Evolutionary conservation across 495 filamentous ascomycete genomes (phyloP).

Genomic region (Penicillium lividum): DNA sequence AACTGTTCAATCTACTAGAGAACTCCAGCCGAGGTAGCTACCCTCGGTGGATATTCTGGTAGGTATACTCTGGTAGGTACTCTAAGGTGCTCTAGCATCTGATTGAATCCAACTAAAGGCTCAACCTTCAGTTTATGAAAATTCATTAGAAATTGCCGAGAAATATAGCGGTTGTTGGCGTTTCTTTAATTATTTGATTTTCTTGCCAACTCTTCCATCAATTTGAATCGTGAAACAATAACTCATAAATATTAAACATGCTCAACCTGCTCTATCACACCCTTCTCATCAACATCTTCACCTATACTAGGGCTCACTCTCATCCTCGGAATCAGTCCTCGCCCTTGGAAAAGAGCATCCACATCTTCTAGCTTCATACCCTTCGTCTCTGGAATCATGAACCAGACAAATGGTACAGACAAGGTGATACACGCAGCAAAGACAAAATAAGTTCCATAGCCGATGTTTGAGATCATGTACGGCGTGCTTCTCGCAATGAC

Average conservation of each 20-base stretch:
- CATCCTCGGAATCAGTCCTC: constrained; percentile 1
- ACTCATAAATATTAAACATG: constrained; percentile 5
- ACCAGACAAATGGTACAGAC: constrained; percentile 51
- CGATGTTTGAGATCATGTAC: constrained; percentile 38
- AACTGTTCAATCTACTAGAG: too few species aligned
- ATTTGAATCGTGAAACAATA: neutral
- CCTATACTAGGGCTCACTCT: neutral
- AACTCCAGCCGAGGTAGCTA: too few species aligned
- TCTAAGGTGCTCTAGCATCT: too few species aligned
- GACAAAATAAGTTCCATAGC: constrained; percentile 46
- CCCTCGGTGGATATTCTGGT: too few species aligned
- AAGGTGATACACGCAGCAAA: constrained; percentile 29
- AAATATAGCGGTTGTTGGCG: too few species aligned
- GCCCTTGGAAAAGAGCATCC: constrained; percentile 4
- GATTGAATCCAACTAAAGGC: too few species aligned
- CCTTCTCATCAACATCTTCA: constrained; percentile 6
- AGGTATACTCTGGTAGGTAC: too few species aligned
- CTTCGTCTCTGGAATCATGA: constrained; percentile 22
- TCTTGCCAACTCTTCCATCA: too few species aligned
- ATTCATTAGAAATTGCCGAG: too few species aligned
- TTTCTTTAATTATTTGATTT: too few species aligned
- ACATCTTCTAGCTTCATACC: constrained; percentile 18
- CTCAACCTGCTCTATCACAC: constrained; percentile 14
- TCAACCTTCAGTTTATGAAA: too few species aligned
- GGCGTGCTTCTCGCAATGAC: constrained; percentile 13